Evolutionary conservation across 257 asterid genomes (phyloP).

Genomic region (Solanum etuberosum): DNA sequence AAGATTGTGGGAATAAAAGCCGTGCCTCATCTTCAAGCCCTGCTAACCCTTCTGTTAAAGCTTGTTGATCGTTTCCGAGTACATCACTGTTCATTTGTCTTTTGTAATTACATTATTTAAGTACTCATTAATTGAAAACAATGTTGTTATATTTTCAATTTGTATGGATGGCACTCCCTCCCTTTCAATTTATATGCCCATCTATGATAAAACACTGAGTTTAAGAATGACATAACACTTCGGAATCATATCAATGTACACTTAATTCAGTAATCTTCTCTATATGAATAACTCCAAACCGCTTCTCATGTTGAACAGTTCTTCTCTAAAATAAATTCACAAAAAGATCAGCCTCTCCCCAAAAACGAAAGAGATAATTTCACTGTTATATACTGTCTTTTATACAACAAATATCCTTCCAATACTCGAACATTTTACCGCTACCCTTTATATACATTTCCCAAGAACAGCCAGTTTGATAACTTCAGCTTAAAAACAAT

Average conservation of each 20-base stretch:
- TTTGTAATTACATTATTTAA: not conserved
- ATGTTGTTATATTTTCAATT: not conserved
- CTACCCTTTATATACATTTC: not conserved
- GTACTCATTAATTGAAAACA: not conserved
- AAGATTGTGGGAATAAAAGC: slow-evolving; percentile 43
- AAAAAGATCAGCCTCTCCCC: not conserved
- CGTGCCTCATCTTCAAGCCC: slow-evolving; percentile 10
- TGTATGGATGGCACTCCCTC: no score
- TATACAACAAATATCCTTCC: not conserved
- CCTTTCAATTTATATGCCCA: not conserved
- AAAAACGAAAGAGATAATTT: not conserved
- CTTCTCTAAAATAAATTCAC: not conserved
- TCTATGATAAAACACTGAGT: not conserved
- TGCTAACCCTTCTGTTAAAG: slow-evolving; percentile 24
- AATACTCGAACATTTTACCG: not conserved
- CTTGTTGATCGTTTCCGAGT: slow-evolving; percentile 16
- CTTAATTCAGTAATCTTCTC: not conserved
- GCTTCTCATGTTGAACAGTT: not conserved
- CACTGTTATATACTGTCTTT: not conserved
- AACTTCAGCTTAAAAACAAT: not conserved
- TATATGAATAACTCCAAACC: not conserved
- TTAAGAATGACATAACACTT: not conserved
- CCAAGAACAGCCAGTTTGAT: not conserved
- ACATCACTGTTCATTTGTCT: not conserved
- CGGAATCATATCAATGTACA: not conserved